Evolutionary conservation across 2,329 filamentous ascomycete species (phyloP).

Genomic region (Davidsoniella eucalypti): DNA sequence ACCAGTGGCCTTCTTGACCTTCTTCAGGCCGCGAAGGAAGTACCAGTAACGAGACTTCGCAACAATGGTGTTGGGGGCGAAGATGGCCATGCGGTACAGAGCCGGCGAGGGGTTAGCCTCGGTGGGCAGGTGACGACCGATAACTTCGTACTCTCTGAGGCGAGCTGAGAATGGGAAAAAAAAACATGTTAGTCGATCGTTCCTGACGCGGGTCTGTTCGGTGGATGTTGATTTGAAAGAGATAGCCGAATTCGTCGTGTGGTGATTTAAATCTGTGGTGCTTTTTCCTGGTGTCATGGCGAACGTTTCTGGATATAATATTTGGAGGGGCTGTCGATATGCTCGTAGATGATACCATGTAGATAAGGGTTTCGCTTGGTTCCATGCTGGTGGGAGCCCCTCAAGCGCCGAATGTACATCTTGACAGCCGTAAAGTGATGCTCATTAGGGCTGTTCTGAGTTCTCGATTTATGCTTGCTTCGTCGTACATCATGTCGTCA

Average conservation of each 20-base stretch:
- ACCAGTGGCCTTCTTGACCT: conserved; percentile 99
- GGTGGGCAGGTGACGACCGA: conserved; percentile 96
- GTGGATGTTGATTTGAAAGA: neutral
- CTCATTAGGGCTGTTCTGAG: no score
- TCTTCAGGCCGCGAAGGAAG: conserved; percentile 96
- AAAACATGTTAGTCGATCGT: conserved; percentile 19
- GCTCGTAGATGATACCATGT: no score
- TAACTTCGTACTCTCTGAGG: conserved; percentile 99
- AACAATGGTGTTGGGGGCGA: conserved; percentile 92
- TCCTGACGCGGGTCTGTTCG: conserved; percentile 4
- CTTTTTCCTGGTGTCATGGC: neutral
- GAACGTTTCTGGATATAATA: no score
- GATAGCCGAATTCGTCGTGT: neutral
- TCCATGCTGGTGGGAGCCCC: no score
- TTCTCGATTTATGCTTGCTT: no score
- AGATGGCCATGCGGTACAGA: conserved; percentile 99
- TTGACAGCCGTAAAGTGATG: no score
- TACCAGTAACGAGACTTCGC: conserved; percentile 99
- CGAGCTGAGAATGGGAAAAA: conserved; percentile 48
- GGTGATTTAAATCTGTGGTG: conserved; percentile 1
- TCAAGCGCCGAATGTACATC: no score
- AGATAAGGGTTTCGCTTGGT: no score
- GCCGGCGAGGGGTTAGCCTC: conserved; percentile 94
- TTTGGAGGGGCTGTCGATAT: no score
- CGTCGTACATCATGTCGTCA: no score